These are phyloP conservation scores for Tympanopsis confertula DNA, from an alignment of 2,329 filamentous ascomycete genomes.

Conservation along the genomic window DNA sequence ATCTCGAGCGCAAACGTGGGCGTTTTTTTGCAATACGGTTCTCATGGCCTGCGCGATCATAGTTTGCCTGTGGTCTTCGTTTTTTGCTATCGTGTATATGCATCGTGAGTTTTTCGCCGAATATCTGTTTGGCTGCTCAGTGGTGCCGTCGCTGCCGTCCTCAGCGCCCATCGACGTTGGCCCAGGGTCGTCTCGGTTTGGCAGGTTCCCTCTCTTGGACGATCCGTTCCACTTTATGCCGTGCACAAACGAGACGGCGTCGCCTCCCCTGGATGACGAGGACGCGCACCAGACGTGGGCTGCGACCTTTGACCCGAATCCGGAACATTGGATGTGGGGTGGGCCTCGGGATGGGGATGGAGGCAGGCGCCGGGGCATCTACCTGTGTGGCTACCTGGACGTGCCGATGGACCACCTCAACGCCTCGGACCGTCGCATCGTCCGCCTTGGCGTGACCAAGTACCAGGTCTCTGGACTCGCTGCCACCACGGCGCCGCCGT, in stretches of 20 bases:
- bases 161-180: no score
- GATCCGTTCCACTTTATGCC: slow-evolving; percentile 35
- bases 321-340: slow-evolving; percentile 34
- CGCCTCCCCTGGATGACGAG: slow-evolving; percentile 26
- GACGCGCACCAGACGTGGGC: slow-evolving; percentile 24
- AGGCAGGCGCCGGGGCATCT: slow-evolving; percentile 31
- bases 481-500: slow-evolving; percentile 4
- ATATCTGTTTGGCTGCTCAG: no score
- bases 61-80: no score
- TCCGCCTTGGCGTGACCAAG: slow-evolving; percentile 34
- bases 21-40: no score
- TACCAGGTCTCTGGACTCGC: slow-evolving; percentile 33
- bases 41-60: no score
- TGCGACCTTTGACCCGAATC: slow-evolving; percentile 27
- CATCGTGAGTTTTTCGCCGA: no score
- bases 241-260: slow-evolving; percentile 27
- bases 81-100: no score
- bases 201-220: slow-evolving; percentile 24
- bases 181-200: slow-evolving; percentile 20
- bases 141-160: no score
- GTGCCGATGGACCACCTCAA: slow-evolving; percentile 36
- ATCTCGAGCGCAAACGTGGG: no score
- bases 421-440: slow-evolving; percentile 26
- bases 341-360: no score
- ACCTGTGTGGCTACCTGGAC: slow-evolving; percentile 33